Base-by-base conservation (phyloP, 192 early-diverging fungal genomes). In the Entophlyctis luteolus region DNA sequence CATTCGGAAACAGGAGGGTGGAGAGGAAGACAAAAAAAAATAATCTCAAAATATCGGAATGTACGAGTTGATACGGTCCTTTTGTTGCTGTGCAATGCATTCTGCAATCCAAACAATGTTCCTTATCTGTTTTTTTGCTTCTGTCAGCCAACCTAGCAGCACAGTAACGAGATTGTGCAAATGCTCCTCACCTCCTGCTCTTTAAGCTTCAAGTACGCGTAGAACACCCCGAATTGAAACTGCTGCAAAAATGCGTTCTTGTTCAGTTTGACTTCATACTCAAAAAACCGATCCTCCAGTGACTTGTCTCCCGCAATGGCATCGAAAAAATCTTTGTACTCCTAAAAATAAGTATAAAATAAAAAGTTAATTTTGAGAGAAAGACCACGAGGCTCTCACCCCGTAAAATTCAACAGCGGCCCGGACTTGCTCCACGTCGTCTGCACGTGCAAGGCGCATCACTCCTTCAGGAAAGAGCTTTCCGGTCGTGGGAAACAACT, bases 71-170 rank as follows among this genome's bases (percentile, higher is more conserved):
- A 98, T 92, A 70, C 90, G 84, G 60, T 96, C 93, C 82, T 94
- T 96, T 72, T 97, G 94, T 62, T 91, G 87, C 80, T 96, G 95
- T n/a, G 92, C 89, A 73, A 98, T 96, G 75, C 96, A 98, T 80
- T 99, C 96, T 32, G 94, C 91, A 72, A 99, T 96, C 95, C 94
- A 99, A 35, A 96, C 89, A 79, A 99, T 92, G 74, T 98, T 98
- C 38, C 97, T 84, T 59, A 99, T 92, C 68, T 68, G 53, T 33
- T 29, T 0, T 12, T 16, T 23, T 14, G 25, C 32, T 0, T 18
- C 2, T 12, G 18, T 47, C 45, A 47, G 18, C 50, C 2, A 53
- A 23, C 20, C 18, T 27, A 62, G 42, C n/a, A 6, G 49, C 3
- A 62, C 36, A 58, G 37, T 34, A 25, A 34, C 38, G 27, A 60